Conservation (phyloP, 1,284 basidiomycete genomes). For the Polyporus tsugae region DNA sequence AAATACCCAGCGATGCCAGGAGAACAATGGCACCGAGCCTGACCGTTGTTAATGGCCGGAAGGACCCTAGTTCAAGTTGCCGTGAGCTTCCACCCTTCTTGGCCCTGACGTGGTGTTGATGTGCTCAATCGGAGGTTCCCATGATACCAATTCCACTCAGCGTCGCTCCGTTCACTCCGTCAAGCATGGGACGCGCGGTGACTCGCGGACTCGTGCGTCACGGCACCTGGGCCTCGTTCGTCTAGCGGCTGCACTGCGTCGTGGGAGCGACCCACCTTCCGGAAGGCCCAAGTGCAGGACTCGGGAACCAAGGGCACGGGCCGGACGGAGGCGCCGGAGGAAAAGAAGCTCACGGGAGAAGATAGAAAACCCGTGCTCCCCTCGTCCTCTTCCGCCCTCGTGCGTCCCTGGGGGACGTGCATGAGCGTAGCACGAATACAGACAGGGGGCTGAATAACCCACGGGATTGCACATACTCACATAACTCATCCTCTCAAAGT, state of each 20-base stretch:
- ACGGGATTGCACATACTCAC: not conserved
- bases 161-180: conserved; percentile 5
- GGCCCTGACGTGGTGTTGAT: not conserved
- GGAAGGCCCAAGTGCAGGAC: not conserved
- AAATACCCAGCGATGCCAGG: too few species aligned
- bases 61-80: not conserved
- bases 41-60: not conserved
- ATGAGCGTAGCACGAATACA: not conserved
- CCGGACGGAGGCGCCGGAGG: not conserved
- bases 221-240: not conserved
- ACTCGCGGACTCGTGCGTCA: conserved; percentile 3
- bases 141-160: conserved; percentile 5
- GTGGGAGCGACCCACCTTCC: conserved; percentile 1
- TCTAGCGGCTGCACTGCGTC: not conserved
- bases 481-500: not conserved
- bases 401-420: not conserved
- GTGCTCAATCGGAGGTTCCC: conserved; percentile 3
- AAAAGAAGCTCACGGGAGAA: conserved; percentile 9
- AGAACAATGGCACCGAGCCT: not conserved
- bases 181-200: not conserved
- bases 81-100: not conserved
- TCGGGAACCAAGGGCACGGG: not conserved
- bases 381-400: not conserved
- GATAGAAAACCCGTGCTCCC: not conserved
- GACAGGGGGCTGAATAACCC: not conserved